Base-by-base conservation (phyloP, 306 rosid genomes). In the Carpinus viminea region DNA sequence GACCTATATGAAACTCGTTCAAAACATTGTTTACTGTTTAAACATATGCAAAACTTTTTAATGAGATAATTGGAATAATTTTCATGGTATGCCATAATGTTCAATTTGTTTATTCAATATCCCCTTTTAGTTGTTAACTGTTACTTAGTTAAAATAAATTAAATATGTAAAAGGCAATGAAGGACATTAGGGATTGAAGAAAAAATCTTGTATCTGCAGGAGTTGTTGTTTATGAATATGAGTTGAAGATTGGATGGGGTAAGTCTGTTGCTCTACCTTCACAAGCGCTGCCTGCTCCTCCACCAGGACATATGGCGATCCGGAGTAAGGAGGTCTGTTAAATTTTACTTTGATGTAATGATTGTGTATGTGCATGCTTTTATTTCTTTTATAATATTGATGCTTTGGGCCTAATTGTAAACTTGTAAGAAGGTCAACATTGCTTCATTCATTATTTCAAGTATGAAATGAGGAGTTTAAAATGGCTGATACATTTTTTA, bases 221-320 rank as follows among this genome's bases (percentile, higher is more conserved):
- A 78, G 98, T 96, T 78, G 90, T 96, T 83, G 99, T 96, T 82
- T 96, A 96, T 84, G 99, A 93, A 74, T 96, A 96, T 72, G 99
- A 96, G 81, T 83, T 96, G 90, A 96, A 96, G 91, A 91, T 96
- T 74, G 99, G 99, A 72, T 96, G 99, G 99, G 98, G 99, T 36
- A 96, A 93, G 86, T 93, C 99, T 77, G 99, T 96, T 69, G 93
- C 98, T 65, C 90, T 96, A 74, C 99, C 99, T 72, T 96, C 99
- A 1, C 98, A 96, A 91, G 99, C 99, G 1, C 83, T 96, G 68
- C 99, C 99, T 70, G 99, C 99, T 54, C 99, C 99, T 36, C 98
- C 98, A 57, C 99, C 98, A 36, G 99, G 99, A 83, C 99, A 93
- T 38, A 96, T 96, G 99, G 99, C 99, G 65, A 96, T 96, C 83